Evolutionary conservation across 345 rosid species (phyloP).

Genomic region (Acer yangbiense): DNA sequence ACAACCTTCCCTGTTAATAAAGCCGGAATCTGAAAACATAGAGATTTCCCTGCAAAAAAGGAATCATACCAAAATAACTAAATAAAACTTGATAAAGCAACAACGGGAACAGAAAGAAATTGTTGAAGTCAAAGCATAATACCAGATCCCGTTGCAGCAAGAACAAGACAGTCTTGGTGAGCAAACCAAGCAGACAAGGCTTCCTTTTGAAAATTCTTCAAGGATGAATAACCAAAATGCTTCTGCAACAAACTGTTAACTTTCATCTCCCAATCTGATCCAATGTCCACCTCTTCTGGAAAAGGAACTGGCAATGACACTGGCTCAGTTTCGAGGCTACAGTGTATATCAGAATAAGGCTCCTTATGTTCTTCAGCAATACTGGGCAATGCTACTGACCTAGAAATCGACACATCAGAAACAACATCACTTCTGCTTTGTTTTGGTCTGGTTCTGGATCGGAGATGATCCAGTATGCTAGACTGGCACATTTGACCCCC

Average conservation of each 20-base stretch:
- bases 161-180: constrained; percentile 79
- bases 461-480: constrained; percentile 64
- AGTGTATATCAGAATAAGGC: constrained; percentile 2
- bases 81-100: neutral
- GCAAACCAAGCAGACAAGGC: constrained; percentile 74
- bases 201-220: constrained; percentile 79
- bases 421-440: constrained; percentile 20
- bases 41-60: constrained; percentile 69
- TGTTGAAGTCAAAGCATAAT: constrained; percentile 14
- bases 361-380: constrained; percentile 22
- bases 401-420: constrained; percentile 23
- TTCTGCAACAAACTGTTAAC: constrained; percentile 46
- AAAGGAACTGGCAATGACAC: constrained; percentile 27
- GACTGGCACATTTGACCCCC: constrained; percentile 49
- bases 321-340: constrained; percentile 15
- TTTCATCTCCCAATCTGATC: constrained; percentile 60
- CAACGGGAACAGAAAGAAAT: neutral
- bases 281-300: constrained; percentile 35
- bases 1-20: constrained; percentile 76
- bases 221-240: constrained; percentile 61
- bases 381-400: constrained; percentile 27
- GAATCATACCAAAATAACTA: constrained; percentile 4
- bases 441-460: constrained; percentile 33
- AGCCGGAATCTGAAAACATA: constrained; percentile 93
- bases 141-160: constrained; percentile 97